Percentiles rank a stretch among this genome's conserved stretches.
Evolutionary conservation across 2,329 filamentous ascomycete species (phyloP).

Genomic region (Ceratocystis eucalypticola): DNA sequence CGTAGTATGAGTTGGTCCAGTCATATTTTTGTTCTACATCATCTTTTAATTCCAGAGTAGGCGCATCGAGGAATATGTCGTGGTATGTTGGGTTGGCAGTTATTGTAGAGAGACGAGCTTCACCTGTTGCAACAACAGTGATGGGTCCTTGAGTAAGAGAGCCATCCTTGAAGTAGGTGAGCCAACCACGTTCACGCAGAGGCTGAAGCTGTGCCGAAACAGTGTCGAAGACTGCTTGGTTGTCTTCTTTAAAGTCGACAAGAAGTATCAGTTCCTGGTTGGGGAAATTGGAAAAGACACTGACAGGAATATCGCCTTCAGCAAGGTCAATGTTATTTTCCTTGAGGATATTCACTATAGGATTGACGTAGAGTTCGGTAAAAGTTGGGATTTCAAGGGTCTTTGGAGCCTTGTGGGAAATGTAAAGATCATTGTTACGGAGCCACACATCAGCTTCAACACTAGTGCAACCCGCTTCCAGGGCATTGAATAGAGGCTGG

Average conservation of each 20-base stretch:
- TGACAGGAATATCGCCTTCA: conserved; percentile 28
- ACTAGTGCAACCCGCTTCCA: conserved; percentile 45
- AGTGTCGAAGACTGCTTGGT: conserved; percentile 36
- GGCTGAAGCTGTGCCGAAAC: conserved; percentile 39
- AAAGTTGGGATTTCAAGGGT: conserved; percentile 42
- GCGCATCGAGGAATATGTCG: conserved; percentile 55
- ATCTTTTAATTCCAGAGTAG: conserved; percentile 32
- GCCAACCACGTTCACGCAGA: conserved; percentile 44
- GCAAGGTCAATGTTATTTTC: conserved; percentile 34
- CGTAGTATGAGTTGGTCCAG: conserved; percentile 50
- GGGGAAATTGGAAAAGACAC: conserved; percentile 43
- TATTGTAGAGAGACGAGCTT: conserved; percentile 44
- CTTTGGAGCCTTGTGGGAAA: conserved; percentile 39
- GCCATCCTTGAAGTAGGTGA: conserved; percentile 39
- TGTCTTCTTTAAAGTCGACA: conserved; percentile 54
- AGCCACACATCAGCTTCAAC: conserved; percentile 60
- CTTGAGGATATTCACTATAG: conserved; percentile 46
- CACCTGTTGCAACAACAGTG: conserved; percentile 57
- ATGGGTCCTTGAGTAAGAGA: conserved; percentile 41
- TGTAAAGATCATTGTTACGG: conserved; percentile 39
- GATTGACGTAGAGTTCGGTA: conserved; percentile 47
- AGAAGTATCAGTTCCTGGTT: conserved; percentile 46
- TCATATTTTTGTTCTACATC: conserved; percentile 29
- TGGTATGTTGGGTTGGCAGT: conserved; percentile 39
- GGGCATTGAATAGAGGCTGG: conserved; percentile 49